Evolutionary conservation across 2,329 filamentous ascomycete species (phyloP).

Genomic region (Pseudonectria buxi): DNA sequence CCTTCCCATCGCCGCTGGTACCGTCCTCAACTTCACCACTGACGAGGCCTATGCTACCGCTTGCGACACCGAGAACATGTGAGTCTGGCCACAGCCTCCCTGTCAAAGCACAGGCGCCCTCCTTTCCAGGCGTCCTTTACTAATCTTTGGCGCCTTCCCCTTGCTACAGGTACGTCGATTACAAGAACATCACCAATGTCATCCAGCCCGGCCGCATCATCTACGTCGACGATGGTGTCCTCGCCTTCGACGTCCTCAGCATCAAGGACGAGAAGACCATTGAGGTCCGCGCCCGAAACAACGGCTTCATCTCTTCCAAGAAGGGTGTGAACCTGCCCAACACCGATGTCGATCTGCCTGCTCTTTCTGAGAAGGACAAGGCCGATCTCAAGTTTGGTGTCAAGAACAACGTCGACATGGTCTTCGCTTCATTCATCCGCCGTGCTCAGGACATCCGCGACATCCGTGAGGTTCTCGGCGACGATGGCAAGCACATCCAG

Average conservation of each 20-base stretch:
- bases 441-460: constrained; percentile 85
- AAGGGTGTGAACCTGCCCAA: constrained; percentile 99
- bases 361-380: constrained; percentile 97
- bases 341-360: constrained; percentile 95
- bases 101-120: constrained; percentile 4
- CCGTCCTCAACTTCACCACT: constrained; percentile 91
- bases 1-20: constrained; percentile 75
- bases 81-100: constrained; percentile 29
- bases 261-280: constrained; percentile 85
- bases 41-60: constrained; percentile 83
- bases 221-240: constrained; percentile 97
- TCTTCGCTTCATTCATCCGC: constrained; percentile 98
- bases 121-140: neutral
- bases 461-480: constrained; percentile 85
- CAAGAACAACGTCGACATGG: constrained; percentile 98
- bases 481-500: constrained; percentile 92
- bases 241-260: constrained; percentile 89
- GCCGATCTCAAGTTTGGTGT: constrained; percentile 89
- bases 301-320: constrained; percentile 96
- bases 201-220: constrained; percentile 86
- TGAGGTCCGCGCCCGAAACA: constrained; percentile 84
- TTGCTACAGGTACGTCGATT: constrained; percentile 81
- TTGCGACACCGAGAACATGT: constrained; percentile 92
- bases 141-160: neutral
- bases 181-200: constrained; percentile 99